Base-by-base conservation (phyloP, 768 basidiomycete species). In the Guyanaporus albipodus region DNA sequence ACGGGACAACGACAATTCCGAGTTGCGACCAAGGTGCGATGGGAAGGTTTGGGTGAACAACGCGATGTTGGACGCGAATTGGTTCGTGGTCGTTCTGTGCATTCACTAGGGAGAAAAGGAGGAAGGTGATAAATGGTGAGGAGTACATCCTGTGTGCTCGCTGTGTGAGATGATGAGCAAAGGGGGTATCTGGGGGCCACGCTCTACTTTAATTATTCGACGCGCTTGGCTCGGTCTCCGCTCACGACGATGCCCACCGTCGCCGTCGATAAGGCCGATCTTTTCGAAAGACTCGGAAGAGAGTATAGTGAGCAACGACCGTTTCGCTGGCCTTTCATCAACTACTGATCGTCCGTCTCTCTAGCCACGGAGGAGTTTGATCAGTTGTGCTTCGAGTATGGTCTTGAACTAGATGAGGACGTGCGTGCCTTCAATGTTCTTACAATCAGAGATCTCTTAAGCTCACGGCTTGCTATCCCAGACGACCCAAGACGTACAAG, bases 331-430 rank as follows among this genome's bases (percentile, higher is more conserved):
- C 48, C 41, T 55, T 29, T 53, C 55, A 8, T 31, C 8, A 29
- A 14, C 26, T n/a, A 34, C 46, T 48, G 42, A 58, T 48, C 46
- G 37, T 41, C 46, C 46, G 51, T 38, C 42, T 42, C 45, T 60
- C 60, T 44, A 98, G 95, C 92, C 40, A 83, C 89, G 34, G 86
- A 95, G 52, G 93, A 94, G 53, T 97, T 98, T 58, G 96, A 98
- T 71, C 81, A 82, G 63, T 78, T 98, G 42, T 89, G 91, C 58
- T 99, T 99, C 72, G 91, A 98, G 56, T 99, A 94, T 69, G 96
- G 96, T 45, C 73, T 99, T 38, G 96, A 99, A 71, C 75, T 98
- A 27, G 96, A 99, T 62, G 96, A 96, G 70, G 96, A 99, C 71
- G 95, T 97, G 62, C 56, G 87, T 74, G 14, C 26, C 8, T 32